These are phyloP conservation scores for Mycena pura DNA, from an alignment of 768 basidiomycete genomes.

Conservation along the genomic window DNA sequence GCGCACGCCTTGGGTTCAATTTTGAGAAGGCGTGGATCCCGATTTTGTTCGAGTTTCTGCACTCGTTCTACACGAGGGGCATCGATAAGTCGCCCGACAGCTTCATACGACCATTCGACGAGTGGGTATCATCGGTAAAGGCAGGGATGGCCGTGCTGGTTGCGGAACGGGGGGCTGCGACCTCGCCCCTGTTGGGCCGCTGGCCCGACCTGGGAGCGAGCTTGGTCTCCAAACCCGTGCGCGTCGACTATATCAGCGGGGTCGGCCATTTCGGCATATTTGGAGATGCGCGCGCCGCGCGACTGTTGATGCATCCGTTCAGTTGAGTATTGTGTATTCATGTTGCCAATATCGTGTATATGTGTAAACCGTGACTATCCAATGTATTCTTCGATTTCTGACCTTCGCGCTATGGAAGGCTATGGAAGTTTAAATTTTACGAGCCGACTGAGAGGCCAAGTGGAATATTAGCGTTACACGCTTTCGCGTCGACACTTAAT, in stretches of 20 bases:
- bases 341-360: no score
- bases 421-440: no score
- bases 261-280: constrained; percentile 24
- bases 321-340: background rate
- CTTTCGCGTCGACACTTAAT: no score
- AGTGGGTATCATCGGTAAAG: constrained; percentile 12
- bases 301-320: background rate
- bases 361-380: no score
- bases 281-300: constrained; percentile 15
- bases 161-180: constrained; percentile 12
- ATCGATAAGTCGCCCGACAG: constrained; percentile 1
- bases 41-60: constrained; percentile 13
- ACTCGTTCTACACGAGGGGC: constrained; percentile 4
- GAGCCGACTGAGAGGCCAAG: no score
- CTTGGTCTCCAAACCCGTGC: constrained; percentile 7
- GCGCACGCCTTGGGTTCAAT: constrained; percentile 3
- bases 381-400: no score
- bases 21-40: constrained; percentile 8
- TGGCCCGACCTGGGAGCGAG: constrained; percentile 23
- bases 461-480: no score
- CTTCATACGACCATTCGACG: constrained; percentile 1
- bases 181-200: constrained; percentile 15
- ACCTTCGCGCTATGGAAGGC: no score
- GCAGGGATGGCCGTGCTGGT: constrained; percentile 4
- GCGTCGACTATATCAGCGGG: constrained; percentile 10